A percentile compares a stretch with the other conserved stretches of the same genome.
Evolutionary conservation across 305 asterid genomes (phyloP).

Genomic region (Fraxinus sp.): DNA sequence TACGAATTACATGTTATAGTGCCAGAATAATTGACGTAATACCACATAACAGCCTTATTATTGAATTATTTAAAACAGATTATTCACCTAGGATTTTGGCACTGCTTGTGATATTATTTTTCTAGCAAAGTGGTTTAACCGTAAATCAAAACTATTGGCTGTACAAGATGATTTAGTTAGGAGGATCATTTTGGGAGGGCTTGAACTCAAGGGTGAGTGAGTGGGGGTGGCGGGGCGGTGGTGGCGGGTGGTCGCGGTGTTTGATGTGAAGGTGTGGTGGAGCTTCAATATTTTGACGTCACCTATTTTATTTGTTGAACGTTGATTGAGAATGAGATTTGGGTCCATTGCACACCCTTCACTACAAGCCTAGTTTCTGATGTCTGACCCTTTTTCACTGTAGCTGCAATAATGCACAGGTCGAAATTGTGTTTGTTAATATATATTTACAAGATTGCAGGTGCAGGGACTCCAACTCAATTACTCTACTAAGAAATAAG

Average conservation of each 20-base stretch:
- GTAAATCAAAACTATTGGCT: neutral
- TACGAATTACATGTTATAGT: no score
- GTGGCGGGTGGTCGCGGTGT: neutral
- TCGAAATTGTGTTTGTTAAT: neutral
- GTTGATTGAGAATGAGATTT: constrained; percentile 28
- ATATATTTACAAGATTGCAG: neutral
- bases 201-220: neutral
- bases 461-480: neutral
- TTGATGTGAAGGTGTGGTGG: constrained; percentile 39
- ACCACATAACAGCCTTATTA: no score
- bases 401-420: neutral
- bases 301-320: neutral
- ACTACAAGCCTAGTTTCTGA: neutral
- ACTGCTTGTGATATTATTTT: no score
- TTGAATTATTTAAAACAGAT: no score
- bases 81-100: no score
- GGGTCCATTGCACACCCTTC: constrained; percentile 30
- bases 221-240: neutral
- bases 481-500: neutral
- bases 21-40: no score
- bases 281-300: constrained; percentile 31
- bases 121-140: no score
- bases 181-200: neutral
- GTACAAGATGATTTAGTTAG: neutral
- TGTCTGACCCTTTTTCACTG: neutral